Conservation (phyloP, 345 rosid species). For the Adansonia digitata region DNA sequence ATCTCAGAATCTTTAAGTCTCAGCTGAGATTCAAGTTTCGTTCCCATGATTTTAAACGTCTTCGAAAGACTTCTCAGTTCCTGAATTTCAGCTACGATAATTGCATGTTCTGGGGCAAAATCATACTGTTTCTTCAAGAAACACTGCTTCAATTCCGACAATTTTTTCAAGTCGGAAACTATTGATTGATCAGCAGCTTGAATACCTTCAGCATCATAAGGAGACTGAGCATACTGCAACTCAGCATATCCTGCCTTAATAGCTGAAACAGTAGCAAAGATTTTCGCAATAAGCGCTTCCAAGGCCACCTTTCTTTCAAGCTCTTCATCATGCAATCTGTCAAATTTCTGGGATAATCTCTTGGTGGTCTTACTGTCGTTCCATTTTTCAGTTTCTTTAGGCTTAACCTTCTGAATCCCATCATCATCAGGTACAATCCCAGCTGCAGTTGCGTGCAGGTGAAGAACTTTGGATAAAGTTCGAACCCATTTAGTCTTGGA, state of each 20-base stretch:
- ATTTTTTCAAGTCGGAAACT: conserved; percentile 52
- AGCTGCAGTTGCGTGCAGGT: conserved; percentile 37
- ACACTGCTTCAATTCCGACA: conserved; percentile 80
- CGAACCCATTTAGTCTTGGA: conserved; percentile 62
- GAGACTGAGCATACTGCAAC: conserved; percentile 75
- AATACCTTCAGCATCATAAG: conserved; percentile 71
- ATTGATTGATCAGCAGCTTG: conserved; percentile 60
- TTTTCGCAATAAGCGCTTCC: conserved; percentile 70
- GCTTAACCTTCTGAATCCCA: conserved; percentile 39
- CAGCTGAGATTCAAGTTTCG: conserved; percentile 67
- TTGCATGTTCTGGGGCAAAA: conserved; percentile 46
- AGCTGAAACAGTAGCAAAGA: conserved; percentile 72
- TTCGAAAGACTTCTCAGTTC: conserved; percentile 61
- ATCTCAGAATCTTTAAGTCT: conserved; percentile 77
- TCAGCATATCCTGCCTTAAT: conserved; percentile 75
- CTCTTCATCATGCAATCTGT: conserved; percentile 38
- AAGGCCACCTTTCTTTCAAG: conserved; percentile 31
- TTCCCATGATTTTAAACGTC: conserved; percentile 59
- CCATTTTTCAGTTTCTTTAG: conserved; percentile 33
- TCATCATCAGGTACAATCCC: conserved; percentile 64
- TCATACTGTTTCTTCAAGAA: conserved; percentile 69
- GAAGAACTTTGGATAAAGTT: conserved; percentile 65
- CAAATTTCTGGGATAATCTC: conserved; percentile 38
- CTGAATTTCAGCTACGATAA: conserved; percentile 62
- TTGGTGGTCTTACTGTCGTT: conserved; percentile 17